phyloP scores from a whole-genome alignment of 768 basidiomycete species.

The Termitomyces eurrhizus region DNA sequence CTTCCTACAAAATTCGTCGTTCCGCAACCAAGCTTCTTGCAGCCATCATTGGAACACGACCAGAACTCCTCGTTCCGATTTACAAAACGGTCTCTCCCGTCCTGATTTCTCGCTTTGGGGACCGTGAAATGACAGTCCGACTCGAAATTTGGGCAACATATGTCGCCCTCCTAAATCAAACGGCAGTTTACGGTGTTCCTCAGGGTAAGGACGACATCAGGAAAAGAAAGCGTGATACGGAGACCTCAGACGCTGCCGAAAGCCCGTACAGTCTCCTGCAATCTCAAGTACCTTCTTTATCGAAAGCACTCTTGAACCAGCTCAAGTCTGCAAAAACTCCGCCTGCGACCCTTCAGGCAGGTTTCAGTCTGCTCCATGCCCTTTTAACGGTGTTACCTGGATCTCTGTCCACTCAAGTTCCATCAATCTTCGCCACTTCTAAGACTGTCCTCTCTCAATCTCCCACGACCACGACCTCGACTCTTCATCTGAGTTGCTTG shows the following conservation, averaged over 20 bases:
- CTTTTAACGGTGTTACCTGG: slow-evolving; percentile 82
- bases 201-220: slow-evolving; percentile 51
- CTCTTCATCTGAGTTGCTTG: slow-evolving; percentile 78
- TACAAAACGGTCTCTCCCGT: slow-evolving; percentile 86
- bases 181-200: slow-evolving; percentile 66
- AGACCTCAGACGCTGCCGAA: slow-evolving; percentile 71
- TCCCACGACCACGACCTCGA: slow-evolving; percentile 72
- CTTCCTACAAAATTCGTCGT: slow-evolving; percentile 95
- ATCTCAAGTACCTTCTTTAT: slow-evolving; percentile 70
- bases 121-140: slow-evolving; percentile 93
- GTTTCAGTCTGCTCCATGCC: slow-evolving; percentile 73
- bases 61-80: slow-evolving; percentile 75
- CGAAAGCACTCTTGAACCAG: slow-evolving; percentile 82
- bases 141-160: slow-evolving; percentile 92
- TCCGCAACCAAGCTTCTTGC: slow-evolving; percentile 88
- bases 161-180: slow-evolving; percentile 77
- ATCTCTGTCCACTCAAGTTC: slow-evolving; percentile 66
- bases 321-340: slow-evolving; percentile 78
- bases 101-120: slow-evolving; percentile 87
- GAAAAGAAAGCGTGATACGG: slow-evolving; percentile 76
- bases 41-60: slow-evolving; percentile 84
- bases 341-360: slow-evolving; percentile 77
- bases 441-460: slow-evolving; percentile 64
- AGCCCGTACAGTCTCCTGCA: slow-evolving; percentile 70
- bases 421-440: slow-evolving; percentile 58